Conservation (phyloP, 805 yeast species). For the Kockiozyma suomiensis region DNA sequence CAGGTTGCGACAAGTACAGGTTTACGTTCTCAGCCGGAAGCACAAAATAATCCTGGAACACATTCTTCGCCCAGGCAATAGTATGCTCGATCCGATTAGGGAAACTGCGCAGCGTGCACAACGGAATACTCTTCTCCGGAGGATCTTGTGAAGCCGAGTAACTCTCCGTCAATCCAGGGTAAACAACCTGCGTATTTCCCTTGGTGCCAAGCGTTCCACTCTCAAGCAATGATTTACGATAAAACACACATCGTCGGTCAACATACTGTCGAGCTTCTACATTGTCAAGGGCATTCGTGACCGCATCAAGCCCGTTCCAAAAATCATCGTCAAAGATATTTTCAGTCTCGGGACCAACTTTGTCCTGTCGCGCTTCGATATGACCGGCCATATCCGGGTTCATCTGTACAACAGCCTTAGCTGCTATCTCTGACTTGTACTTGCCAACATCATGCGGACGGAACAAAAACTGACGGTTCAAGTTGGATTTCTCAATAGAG, state of each 20-base stretch:
- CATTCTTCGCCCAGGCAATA: conserved; percentile 97
- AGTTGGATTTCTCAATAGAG: conserved; percentile 90
- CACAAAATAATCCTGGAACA: conserved; percentile 87
- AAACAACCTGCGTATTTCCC: conserved; percentile 95
- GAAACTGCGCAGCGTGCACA: conserved; percentile 95
- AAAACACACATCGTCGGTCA: conserved; percentile 94
- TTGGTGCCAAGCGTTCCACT: conserved; percentile 98
- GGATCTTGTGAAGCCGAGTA: conserved; percentile 97
- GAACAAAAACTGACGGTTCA: conserved; percentile 94
- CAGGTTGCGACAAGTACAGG: conserved; percentile 84
- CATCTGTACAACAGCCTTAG: conserved; percentile 79
- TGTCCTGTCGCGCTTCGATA: conserved; percentile 75
- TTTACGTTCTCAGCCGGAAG: conserved; percentile 95
- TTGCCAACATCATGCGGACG: conserved; percentile 93
- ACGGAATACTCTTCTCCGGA: conserved; percentile 95
- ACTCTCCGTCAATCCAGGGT: conserved; percentile 92
- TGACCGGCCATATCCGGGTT: conserved; percentile 81
- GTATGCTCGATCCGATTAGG: conserved; percentile 99
- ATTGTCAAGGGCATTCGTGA: conserved; percentile 95
- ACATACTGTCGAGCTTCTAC: conserved; percentile 98
- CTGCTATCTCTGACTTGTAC: conserved; percentile 88
- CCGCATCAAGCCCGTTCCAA: conserved; percentile 84
- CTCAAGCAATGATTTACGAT: conserved; percentile 86
- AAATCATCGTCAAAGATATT: conserved; percentile 78
- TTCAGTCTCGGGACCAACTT: conserved; percentile 94